Base-by-base conservation (phyloP, 2,329 filamentous ascomycete genomes). In the Exophiala spinifera region DNA sequence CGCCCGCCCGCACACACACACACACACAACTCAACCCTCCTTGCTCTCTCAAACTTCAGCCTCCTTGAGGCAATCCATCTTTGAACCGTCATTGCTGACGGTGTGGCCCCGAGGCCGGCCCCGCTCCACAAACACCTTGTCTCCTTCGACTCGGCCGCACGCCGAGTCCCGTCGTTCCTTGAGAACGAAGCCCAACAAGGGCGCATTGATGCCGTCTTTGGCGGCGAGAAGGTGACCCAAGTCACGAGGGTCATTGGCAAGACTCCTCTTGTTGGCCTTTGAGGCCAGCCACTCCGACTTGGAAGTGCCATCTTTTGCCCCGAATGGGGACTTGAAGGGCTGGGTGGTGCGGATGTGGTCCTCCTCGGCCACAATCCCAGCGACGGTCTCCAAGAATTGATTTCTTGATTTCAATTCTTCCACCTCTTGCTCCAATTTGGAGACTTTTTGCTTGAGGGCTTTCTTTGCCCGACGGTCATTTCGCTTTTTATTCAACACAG, bases 151-250 rank as follows among this genome's bases (percentile, higher is more conserved):
- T 28, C 56, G 49, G 5, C 49, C 56, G 40, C 44, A 44, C n/a
- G 40, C 37, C 13, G 56, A 59, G 25, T 59, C 53, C 8, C 53
- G 40, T 37, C 56, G 56, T 37, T 23, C 21, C n/a, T 36, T 37
- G 15, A 59, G 50, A 20, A 52, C 39, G 36, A 55, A 56, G 17
- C 46, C 31, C 10, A 39, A 33, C 21, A 53, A 23, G n/a, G 49
- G 45, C 39, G 53, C 28, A n/a, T 44, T 39, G 14, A 52, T 47
- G 19, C 56, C 56, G 36, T 59, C 56, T 25, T 59, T 59, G 5
- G 49, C 52, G 19, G 53, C 56, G 10, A 59, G 49, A 10, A 59
- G 47, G 37, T 59, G 56, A 7, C 46, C 56, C 19, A 59, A 36
- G 46, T 59, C 56, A 17, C 53, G 49, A 8, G 52, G 28, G 37